Percentiles rank a stretch among this genome's conserved stretches.
Conservation (phyloP, 2,329 filamentous ascomycete species). For the Alternaria ethzedia region DNA sequence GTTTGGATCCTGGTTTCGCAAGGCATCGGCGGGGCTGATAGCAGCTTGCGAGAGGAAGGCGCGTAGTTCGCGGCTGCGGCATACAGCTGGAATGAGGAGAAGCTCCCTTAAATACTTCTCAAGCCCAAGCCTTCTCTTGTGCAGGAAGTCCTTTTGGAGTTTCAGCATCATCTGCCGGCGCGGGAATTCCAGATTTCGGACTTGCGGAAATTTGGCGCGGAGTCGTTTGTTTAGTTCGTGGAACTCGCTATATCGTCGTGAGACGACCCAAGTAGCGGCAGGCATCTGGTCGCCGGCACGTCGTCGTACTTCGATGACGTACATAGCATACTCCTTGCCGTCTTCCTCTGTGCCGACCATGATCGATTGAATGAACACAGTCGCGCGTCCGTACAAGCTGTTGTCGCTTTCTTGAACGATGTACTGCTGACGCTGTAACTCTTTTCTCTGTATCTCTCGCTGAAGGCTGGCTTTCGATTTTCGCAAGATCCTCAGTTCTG, state of each 20-base stretch:
- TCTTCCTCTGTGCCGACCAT: slow-evolving; percentile 92
- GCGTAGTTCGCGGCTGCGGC: slow-evolving; percentile 87
- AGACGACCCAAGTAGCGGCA: slow-evolving; percentile 91
- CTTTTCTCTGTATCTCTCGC: slow-evolving; percentile 89
- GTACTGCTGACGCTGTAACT: slow-evolving; percentile 95
- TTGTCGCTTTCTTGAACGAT: slow-evolving; percentile 98
- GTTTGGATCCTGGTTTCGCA: slow-evolving; percentile 65
- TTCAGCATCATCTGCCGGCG: slow-evolving; percentile 93
- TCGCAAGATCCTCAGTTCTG: slow-evolving; percentile 86
- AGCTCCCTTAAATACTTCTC: slow-evolving; percentile 84
- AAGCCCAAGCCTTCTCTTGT: slow-evolving; percentile 82
- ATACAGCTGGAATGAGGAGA: slow-evolving; percentile 87
- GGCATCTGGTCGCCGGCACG: slow-evolving; percentile 95
- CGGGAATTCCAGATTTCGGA: slow-evolving; percentile 90
- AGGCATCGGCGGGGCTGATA: slow-evolving; percentile 70
- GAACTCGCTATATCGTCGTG: slow-evolving; percentile 95
- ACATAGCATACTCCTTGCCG: slow-evolving; percentile 90
- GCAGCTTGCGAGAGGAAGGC: slow-evolving; percentile 90
- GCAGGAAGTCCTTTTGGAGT: slow-evolving; percentile 91
- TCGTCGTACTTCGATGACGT: slow-evolving; percentile 88
- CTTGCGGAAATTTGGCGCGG: slow-evolving; percentile 82
- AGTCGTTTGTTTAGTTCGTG: slow-evolving; percentile 92
- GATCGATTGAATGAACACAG: slow-evolving; percentile 87
- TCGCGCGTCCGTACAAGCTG: slow-evolving; percentile 90
- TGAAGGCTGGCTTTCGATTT: slow-evolving; percentile 95